Percentiles rank a stretch among this genome's conserved stretches.
These are phyloP conservation scores for Neofusicoccum kwambonambiense DNA, from an alignment of 2,329 filamentous ascomycete species.

Conservation along the genomic window DNA sequence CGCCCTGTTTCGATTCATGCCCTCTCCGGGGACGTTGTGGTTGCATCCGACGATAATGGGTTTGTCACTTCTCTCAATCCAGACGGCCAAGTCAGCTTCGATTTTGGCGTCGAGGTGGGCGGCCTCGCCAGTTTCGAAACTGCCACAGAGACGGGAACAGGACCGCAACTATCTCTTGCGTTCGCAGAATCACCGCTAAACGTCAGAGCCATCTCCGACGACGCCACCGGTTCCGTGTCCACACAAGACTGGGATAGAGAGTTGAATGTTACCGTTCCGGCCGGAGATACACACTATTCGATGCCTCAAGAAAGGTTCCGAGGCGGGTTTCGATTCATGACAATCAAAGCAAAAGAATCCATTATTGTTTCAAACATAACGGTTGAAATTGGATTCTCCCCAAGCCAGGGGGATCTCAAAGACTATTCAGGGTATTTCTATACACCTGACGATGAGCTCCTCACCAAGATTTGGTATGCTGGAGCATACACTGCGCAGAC, in stretches of 20 bases:
- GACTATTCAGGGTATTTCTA: constrained; percentile 41
- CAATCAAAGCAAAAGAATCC: constrained; percentile 26
- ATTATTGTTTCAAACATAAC: constrained; percentile 39
- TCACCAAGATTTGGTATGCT: constrained; percentile 49
- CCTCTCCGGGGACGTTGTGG: background rate
- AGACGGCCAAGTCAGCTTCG: constrained; percentile 36
- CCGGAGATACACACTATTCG: constrained; percentile 35
- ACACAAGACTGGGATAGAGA: constrained; percentile 48
- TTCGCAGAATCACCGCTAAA: constrained; percentile 45
- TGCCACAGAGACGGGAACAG: constrained; percentile 35
- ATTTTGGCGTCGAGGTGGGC: constrained; percentile 60
- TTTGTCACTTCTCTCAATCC: background rate
- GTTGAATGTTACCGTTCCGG: constrained; percentile 35
- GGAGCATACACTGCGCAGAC: constrained; percentile 55
- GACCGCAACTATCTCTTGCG: constrained; percentile 36
- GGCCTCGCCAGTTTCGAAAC: constrained; percentile 55
- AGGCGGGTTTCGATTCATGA: constrained; percentile 53
- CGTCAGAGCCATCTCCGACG: constrained; percentile 44
- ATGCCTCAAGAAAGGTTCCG: constrained; percentile 47
- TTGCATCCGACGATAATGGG: background rate
- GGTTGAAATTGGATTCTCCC: constrained; percentile 49
- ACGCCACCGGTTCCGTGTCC: constrained; percentile 40
- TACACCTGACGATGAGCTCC: constrained; percentile 29
- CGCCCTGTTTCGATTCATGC: background rate
- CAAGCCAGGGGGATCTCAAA: constrained; percentile 46